Evolutionary conservation across 163 green algal genomes (phyloP).

Genomic region (Volvox carteri): DNA sequence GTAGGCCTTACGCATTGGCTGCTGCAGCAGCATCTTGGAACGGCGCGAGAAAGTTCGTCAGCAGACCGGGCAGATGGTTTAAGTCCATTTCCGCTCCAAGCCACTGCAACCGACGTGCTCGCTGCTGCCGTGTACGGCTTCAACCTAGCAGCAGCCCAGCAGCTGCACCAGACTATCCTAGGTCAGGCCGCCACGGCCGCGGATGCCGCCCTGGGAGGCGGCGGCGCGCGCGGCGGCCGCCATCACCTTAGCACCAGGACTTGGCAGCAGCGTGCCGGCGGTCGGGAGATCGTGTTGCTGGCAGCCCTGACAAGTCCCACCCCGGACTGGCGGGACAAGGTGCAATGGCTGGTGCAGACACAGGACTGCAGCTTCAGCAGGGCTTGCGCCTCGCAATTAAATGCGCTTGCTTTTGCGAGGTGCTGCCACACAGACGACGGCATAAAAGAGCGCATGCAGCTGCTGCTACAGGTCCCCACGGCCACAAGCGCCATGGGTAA

Average conservation of each 20-base stretch:
- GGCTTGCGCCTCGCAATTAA: not conserved
- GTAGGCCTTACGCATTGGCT: not conserved
- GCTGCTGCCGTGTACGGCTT: not conserved
- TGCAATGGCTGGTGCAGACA: not conserved
- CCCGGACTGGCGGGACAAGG: not conserved
- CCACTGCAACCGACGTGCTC: not conserved
- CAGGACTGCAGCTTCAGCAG: not conserved
- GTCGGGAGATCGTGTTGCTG: not conserved
- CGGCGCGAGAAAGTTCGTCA: not conserved
- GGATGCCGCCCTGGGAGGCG: not conserved
- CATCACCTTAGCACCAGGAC: not conserved
- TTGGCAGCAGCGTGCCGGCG: not conserved
- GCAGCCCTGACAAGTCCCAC: not conserved
- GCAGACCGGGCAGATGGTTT: not conserved
- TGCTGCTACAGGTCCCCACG: not conserved
- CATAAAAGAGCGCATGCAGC: not conserved
- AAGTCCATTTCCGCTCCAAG: not conserved
- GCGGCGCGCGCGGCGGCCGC: not conserved
- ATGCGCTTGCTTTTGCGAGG: not conserved
- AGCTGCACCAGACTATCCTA: not conserved
- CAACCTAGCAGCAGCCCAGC: not conserved
- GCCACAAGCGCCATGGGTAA: not conserved
- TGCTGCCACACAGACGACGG: not conserved
- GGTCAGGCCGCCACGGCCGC: not conserved
- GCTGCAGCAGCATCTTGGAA: not conserved